These are phyloP conservation scores for Xylaria curta DNA, from an alignment of 495 filamentous ascomycete species.

Conservation along the genomic window DNA sequence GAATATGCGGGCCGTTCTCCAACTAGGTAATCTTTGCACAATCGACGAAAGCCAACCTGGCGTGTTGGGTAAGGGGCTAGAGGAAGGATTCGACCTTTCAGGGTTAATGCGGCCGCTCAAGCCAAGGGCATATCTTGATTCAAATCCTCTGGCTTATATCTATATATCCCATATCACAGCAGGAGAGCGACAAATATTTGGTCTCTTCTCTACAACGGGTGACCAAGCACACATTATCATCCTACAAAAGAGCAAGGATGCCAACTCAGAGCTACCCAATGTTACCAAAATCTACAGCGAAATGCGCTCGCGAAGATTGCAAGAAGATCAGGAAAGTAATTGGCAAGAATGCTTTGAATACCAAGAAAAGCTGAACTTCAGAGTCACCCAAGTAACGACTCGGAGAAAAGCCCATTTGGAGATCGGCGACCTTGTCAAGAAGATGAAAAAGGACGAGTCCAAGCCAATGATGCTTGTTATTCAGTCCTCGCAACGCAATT, in stretches of 20 bases:
- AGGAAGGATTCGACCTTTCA: constrained; percentile 90
- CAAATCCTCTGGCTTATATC: constrained; percentile 74
- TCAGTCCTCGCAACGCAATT: constrained; percentile 83
- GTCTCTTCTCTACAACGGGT: constrained; percentile 83
- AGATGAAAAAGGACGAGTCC: constrained; percentile 80
- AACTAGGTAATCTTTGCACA: constrained; percentile 91
- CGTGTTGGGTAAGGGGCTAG: constrained; percentile 89
- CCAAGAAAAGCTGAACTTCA: constrained; percentile 86
- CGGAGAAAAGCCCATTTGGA: constrained; percentile 87
- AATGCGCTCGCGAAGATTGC: constrained; percentile 64
- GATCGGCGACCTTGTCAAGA: constrained; percentile 82
- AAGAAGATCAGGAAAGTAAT: constrained; percentile 68
- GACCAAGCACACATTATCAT: constrained; percentile 85
- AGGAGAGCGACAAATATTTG: constrained; percentile 91
- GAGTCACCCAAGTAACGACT: constrained; percentile 84
- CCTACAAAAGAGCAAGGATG: constrained; percentile 76
- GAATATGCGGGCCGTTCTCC: constrained; percentile 80
- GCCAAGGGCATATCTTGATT: constrained; percentile 74
- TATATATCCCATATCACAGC: constrained; percentile 92
- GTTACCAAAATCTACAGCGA: constrained; percentile 91
- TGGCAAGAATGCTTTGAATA: constrained; percentile 86
- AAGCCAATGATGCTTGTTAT: constrained; percentile 82
- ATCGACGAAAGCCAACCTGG: constrained; percentile 91
- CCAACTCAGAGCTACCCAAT: constrained; percentile 82
- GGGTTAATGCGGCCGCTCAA: constrained; percentile 70